Percentiles rank a stretch among this genome's conserved stretches.
phyloP scores from a whole-genome alignment of 2,329 filamentous ascomycete species.

The Torrubiella hemipterigena region DNA sequence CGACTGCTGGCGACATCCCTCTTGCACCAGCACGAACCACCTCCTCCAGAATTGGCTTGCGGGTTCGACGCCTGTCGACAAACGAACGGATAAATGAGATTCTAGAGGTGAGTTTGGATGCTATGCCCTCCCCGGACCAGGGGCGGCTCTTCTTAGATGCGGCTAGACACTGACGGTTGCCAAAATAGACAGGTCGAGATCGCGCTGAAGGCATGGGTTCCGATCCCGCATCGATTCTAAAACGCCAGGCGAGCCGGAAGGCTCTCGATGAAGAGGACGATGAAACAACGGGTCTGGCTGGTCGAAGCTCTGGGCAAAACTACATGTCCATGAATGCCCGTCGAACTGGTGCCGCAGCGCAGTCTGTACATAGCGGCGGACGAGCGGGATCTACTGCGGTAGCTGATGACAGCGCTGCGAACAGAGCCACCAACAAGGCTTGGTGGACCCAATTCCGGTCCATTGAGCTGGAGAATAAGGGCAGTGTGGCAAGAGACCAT shows the following conservation, averaged over 20 bases:
- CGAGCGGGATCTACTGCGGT: no score
- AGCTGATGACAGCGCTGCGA: conserved; percentile 12
- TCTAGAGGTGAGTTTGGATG: conserved; percentile 26
- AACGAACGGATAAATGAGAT: conserved; percentile 32
- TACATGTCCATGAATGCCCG: conserved; percentile 26
- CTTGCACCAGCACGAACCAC: neutral
- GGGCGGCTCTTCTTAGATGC: neutral
- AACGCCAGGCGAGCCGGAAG: conserved; percentile 5
- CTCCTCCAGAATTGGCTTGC: conserved; percentile 8
- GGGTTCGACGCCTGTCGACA: conserved; percentile 17
- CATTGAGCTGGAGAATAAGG: conserved; percentile 76
- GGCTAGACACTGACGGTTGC: conserved; percentile 1
- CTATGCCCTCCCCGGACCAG: neutral
- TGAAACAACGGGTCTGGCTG: conserved; percentile 29
- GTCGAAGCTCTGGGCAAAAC: conserved; percentile 20
- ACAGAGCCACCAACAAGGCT: conserved; percentile 12
- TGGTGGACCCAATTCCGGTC: conserved; percentile 48
- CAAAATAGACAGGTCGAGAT: conserved; percentile 25
- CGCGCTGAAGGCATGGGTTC: conserved; percentile 28
- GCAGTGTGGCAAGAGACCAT: conserved; percentile 72
- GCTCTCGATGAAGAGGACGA: conserved; percentile 17
- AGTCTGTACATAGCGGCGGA: conserved; percentile 8
- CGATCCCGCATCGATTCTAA: conserved; percentile 8
- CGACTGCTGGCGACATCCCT: no score
- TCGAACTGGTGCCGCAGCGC: no score